Conservation (phyloP, 2,329 filamentous ascomycete species). For the Xylariaceae sp. region DNA sequence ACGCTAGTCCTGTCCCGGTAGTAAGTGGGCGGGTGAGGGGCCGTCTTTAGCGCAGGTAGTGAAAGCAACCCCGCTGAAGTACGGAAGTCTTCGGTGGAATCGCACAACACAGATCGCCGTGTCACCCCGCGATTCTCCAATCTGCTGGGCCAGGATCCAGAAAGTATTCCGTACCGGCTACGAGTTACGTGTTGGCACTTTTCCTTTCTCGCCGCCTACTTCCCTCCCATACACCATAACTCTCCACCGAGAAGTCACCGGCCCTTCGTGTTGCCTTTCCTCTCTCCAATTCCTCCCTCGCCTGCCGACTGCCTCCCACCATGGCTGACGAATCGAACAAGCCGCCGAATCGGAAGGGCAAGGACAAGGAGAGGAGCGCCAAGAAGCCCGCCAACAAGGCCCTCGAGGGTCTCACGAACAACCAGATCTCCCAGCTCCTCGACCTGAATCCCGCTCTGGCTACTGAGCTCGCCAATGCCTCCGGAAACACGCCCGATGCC, state of each 20-base stretch:
- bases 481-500: conserved; percentile 29
- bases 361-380: conserved; percentile 35
- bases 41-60: no score
- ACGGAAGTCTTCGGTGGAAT: neutral
- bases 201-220: neutral
- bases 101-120: neutral
- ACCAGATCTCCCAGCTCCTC: conserved; percentile 61
- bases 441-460: conserved; percentile 68
- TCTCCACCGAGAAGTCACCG: neutral
- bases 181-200: neutral
- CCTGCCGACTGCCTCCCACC: conserved; percentile 1
- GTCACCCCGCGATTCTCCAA: neutral
- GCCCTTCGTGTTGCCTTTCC: neutral
- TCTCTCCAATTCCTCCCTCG: neutral
- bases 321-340: conserved; percentile 55
- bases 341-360: conserved; percentile 46
- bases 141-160: neutral
- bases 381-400: conserved; percentile 51
- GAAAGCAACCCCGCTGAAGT: neutral
- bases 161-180: no score
- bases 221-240: neutral
- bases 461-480: conserved; percentile 46
- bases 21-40: neutral
- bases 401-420: conserved; percentile 47
- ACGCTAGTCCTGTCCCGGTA: neutral